Evolutionary conservation across 306 rosid species (phyloP).

Genomic region (Medicago ruthenica): DNA sequence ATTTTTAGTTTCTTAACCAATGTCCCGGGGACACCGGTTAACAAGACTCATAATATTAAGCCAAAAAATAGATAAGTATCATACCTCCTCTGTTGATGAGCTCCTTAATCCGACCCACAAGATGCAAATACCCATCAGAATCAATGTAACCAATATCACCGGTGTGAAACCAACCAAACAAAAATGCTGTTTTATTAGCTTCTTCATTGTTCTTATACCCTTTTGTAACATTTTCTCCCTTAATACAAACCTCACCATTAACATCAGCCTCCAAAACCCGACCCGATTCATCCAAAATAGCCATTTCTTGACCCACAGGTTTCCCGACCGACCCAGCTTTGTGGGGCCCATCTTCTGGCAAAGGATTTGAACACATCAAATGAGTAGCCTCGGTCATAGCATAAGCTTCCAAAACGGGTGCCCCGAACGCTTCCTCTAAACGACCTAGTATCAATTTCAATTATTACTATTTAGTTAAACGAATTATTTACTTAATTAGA

Average conservation of each 20-base stretch:
- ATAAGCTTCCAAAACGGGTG: slow-evolving; percentile 92
- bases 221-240: slow-evolving; percentile 80
- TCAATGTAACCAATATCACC: slow-evolving; percentile 88
- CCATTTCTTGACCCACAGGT: slow-evolving; percentile 84
- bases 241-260: slow-evolving; percentile 77
- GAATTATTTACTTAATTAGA: too few species aligned
- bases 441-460: slow-evolving; percentile 13
- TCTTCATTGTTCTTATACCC: slow-evolving; percentile 82
- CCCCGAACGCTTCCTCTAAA: slow-evolving; percentile 70
- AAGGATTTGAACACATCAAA: slow-evolving; percentile 79
- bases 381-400: slow-evolving; percentile 98
- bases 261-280: slow-evolving; percentile 38
- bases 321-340: slow-evolving; percentile 90
- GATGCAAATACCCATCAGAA: slow-evolving; percentile 83
- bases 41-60: too few species aligned
- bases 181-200: slow-evolving; percentile 67
- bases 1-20: too few species aligned
- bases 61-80: neutral
- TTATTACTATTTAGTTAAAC: too few species aligned
- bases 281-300: slow-evolving; percentile 65
- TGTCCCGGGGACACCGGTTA: too few species aligned
- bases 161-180: slow-evolving; percentile 86
- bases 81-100: slow-evolving; percentile 96
- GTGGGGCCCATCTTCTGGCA: slow-evolving; percentile 77
- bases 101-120: slow-evolving; percentile 96